phyloP scores from a whole-genome alignment of 2,329 filamentous ascomycete genomes.

The Stagonosporopsis rhizophila region DNA sequence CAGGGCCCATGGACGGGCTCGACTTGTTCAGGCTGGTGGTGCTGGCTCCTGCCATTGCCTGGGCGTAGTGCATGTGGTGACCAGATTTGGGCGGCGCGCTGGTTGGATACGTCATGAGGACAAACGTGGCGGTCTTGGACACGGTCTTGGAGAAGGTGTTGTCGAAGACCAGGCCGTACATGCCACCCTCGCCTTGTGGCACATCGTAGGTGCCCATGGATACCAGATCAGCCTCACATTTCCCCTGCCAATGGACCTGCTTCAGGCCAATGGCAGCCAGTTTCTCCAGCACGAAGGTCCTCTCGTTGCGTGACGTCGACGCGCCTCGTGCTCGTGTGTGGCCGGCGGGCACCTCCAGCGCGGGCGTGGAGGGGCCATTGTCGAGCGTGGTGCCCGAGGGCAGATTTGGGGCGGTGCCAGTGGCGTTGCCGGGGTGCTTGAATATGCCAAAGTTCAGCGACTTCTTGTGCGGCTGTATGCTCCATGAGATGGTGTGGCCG shows the following conservation, averaged over 20 bases:
- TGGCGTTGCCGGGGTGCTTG: conserved; percentile 85
- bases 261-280: conserved; percentile 68
- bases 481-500: conserved; percentile 95
- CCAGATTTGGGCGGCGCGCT: conserved; percentile 77
- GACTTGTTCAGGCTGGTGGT: conserved; percentile 47
- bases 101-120: conserved; percentile 91
- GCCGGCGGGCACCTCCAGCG: conserved; percentile 60
- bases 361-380: conserved; percentile 43
- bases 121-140: conserved; percentile 93
- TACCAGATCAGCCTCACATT: conserved; percentile 95
- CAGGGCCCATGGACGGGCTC: conserved; percentile 53
- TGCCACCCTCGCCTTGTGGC: conserved; percentile 75
- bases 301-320: conserved; percentile 70
- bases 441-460: conserved; percentile 98
- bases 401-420: conserved; percentile 54
- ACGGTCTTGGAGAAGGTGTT: conserved; percentile 95
- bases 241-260: conserved; percentile 80
- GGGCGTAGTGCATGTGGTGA: conserved; percentile 69
- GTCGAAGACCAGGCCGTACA: conserved; percentile 97
- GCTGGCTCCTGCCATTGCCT: conserved; percentile 59
- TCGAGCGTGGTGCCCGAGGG: conserved; percentile 42
- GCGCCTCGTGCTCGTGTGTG: conserved; percentile 60
- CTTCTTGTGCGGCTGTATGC: conserved; percentile 96
- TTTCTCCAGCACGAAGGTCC: conserved; percentile 72
- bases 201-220: conserved; percentile 90